A percentile compares a stretch with the other conserved stretches of the same genome.
Evolutionary conservation across 148 eudicot genomes (phyloP).

Genomic region (Oxyria digyna): DNA sequence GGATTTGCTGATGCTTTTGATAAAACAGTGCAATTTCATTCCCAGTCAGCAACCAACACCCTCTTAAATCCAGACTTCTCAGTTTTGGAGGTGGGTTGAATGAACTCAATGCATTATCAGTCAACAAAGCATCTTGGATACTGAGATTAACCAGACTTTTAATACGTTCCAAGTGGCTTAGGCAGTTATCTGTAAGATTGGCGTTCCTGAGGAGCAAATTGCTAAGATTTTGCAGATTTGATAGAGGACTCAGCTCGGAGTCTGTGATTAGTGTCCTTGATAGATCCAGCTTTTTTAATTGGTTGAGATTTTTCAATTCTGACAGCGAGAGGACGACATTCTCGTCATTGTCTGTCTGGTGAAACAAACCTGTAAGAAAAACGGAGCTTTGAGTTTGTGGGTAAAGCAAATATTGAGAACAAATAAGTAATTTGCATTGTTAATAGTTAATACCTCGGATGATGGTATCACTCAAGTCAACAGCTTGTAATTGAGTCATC

Average conservation of each 20-base stretch:
- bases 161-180: conserved; percentile 34
- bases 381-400: too few species aligned
- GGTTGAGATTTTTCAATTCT: conserved; percentile 38
- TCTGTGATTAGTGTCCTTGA: conserved; percentile 44
- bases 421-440: too few species aligned
- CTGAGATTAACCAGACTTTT: conserved; percentile 36
- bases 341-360: conserved; percentile 17
- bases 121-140: conserved; percentile 51
- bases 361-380: conserved; percentile 33
- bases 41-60: conserved; percentile 77
- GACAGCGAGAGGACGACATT: conserved; percentile 38
- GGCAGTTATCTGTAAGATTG: conserved; percentile 51
- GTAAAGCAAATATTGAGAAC: neutral
- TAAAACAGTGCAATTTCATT: conserved; percentile 37
- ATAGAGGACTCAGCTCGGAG: conserved; percentile 35
- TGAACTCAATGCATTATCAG: conserved; percentile 39
- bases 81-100: conserved; percentile 51
- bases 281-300: conserved; percentile 49
- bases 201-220: conserved; percentile 39
- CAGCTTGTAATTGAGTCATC: conserved; percentile 57
- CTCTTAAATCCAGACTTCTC: conserved; percentile 24
- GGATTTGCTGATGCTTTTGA: conserved; percentile 37
- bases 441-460: conserved; percentile 40
- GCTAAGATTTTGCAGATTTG: conserved; percentile 24
- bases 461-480: conserved; percentile 58